Base-by-base conservation (phyloP, 164 flowering plant genomes). In the Litsea cubeba region DNA sequence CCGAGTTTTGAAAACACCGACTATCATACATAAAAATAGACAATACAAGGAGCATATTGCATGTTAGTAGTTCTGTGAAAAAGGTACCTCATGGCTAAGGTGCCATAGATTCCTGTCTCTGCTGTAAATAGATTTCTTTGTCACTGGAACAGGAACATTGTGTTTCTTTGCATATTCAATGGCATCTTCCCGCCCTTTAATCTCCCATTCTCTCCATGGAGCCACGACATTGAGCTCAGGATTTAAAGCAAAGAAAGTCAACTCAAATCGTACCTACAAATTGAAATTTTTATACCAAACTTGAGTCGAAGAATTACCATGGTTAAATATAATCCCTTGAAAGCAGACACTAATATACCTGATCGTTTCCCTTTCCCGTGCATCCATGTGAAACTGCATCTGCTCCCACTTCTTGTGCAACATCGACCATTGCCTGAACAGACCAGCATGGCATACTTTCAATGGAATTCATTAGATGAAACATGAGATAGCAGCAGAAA, bases 191-290 rank as follows among this genome's bases (percentile, higher is more conserved):
- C 97, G 85, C 26, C 99, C 98, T 68, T 40, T 78, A 50, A 95
- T 93, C 23, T 95, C 98, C 98, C 99, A 95, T 69, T 95, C 98
- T 70, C 98, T 87, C 99, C 99, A 95, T 70, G 99, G 99, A 71
- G 95, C 98, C 73, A 93, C 99, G 69, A 95, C 99, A 77, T 84
- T 84, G 71, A 95, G 92, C 50, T 92, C 88, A 76, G 99, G 99
- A 80, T 93, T 95, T 69, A 95, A 73, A 58, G 99, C 92, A 84
- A 90, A 93, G 84, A 95, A 93, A 40, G 97, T 85, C 14, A 95
- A 86, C 88, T 95, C 97, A 86, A 95, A 95, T 18, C 99, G 92
- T 10, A 93, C 99, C 99, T 95, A 83, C 67, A 85, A 54, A 15
- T 3, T 35, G 35, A 15, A 70, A 12, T 0, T 20, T 51, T 70